Evolutionary conservation across 2,329 filamentous ascomycete species (phyloP).

Genomic region (Diaporthe vaccinii): DNA sequence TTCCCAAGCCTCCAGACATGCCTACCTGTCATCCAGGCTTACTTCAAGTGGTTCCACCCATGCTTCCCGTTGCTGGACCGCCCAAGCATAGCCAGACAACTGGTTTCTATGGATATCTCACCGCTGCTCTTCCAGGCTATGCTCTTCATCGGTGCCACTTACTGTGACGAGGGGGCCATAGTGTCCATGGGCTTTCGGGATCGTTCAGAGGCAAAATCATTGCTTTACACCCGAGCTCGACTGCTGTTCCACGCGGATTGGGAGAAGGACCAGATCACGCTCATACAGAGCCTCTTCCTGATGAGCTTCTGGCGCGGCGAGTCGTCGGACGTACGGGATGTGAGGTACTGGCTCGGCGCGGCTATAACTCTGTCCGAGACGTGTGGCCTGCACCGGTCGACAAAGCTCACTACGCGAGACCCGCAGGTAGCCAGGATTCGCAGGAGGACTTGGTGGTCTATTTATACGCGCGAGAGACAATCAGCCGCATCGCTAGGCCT

Average conservation of each 20-base stretch:
- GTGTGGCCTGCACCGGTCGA: conserved; percentile 37
- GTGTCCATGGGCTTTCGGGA: conserved; percentile 38
- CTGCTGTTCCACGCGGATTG: conserved; percentile 39
- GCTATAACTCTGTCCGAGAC: conserved; percentile 38
- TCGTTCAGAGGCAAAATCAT: conserved; percentile 39
- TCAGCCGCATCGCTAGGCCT: conserved; percentile 53
- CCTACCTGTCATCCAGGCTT: conserved; percentile 44
- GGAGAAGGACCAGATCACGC: conserved; percentile 39
- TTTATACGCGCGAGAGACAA: conserved; percentile 54
- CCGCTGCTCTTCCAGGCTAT: conserved; percentile 38
- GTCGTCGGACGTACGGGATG: conserved; percentile 37
- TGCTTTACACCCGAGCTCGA: conserved; percentile 39
- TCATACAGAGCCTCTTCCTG: conserved; percentile 38
- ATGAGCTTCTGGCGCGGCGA: conserved; percentile 41
- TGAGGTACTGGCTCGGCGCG: conserved; percentile 40
- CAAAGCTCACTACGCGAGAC: conserved; percentile 42
- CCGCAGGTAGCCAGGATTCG: conserved; percentile 44
- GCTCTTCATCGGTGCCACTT: conserved; percentile 40
- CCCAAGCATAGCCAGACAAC: conserved; percentile 24
- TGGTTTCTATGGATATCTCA: conserved; percentile 36
- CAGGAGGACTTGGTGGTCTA: not conserved
- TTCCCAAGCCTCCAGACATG: conserved; percentile 43
- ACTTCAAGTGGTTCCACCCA: conserved; percentile 42
- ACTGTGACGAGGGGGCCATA: conserved; percentile 34
- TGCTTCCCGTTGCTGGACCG: conserved; percentile 39